phyloP scores from a whole-genome alignment of 2,329 filamentous ascomycete species.

The Byssochlamys sp. region DNA sequence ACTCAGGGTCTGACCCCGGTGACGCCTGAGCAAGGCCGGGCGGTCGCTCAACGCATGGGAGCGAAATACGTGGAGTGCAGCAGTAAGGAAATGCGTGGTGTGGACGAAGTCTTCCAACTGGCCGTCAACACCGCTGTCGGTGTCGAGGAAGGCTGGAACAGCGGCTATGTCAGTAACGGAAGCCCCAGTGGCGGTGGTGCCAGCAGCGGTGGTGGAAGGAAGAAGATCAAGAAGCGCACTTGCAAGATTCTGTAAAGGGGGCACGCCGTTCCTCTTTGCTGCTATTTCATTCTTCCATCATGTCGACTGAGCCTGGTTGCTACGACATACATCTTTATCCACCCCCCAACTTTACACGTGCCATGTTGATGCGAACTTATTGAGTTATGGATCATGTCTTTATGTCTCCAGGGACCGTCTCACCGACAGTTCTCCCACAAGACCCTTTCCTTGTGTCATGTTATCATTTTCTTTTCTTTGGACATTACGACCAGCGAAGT shows the following conservation, averaged over 20 bases:
- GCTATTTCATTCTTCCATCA: not conserved
- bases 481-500: not conserved
- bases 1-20: slow-evolving; percentile 94
- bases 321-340: not conserved
- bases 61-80: slow-evolving; percentile 97
- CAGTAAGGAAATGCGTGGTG: slow-evolving; percentile 91
- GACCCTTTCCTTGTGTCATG: not conserved
- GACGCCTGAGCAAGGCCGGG: slow-evolving; percentile 76
- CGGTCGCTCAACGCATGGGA: slow-evolving; percentile 85
- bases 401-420: not conserved
- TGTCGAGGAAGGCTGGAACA: slow-evolving; percentile 52
- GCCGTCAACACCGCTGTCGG: slow-evolving; percentile 84
- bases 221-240: slow-evolving; percentile 74
- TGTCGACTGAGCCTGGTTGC: slow-evolving; percentile 1
- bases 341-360: not conserved
- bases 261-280: not conserved
- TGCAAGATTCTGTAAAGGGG: slow-evolving; percentile 63
- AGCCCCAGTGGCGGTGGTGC: slow-evolving; percentile 33
- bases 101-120: slow-evolving; percentile 89
- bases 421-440: not conserved
- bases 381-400: slow-evolving; percentile 4
- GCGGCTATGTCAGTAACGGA: slow-evolving; percentile 18
- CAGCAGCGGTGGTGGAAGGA: slow-evolving; percentile 25
- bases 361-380: not conserved
- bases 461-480: slow-evolving; percentile 5